A percentile compares a stretch with the other conserved stretches of the same genome.
These are phyloP conservation scores for Sarocladium strictum DNA, from an alignment of 2,329 filamentous ascomycete genomes.

Conservation along the genomic window DNA sequence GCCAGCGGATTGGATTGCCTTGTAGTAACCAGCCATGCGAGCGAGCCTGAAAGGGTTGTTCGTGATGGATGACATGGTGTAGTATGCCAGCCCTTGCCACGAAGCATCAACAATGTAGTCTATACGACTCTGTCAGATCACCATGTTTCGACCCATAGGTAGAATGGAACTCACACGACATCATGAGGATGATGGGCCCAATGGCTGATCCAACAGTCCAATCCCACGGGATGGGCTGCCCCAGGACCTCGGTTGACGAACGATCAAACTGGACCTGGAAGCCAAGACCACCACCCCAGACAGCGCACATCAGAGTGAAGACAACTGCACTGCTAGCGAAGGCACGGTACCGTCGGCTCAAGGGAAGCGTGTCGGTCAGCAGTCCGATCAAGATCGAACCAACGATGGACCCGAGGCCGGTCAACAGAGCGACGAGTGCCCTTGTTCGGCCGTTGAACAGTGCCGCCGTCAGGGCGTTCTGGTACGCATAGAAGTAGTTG, in stretches of 20 bases:
- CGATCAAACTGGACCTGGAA: slow-evolving; percentile 51
- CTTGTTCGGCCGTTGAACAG: slow-evolving; percentile 70
- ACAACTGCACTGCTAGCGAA: slow-evolving; percentile 51
- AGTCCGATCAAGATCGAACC: slow-evolving; percentile 62
- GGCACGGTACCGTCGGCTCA: slow-evolving; percentile 56
- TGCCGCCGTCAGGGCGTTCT: slow-evolving; percentile 65
- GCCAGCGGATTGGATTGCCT: slow-evolving; percentile 72
- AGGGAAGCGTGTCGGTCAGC: slow-evolving; percentile 48
- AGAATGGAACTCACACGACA: slow-evolving; percentile 15
- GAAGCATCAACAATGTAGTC: slow-evolving; percentile 21
- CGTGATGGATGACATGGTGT: slow-evolving; percentile 69
- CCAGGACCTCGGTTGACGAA: slow-evolving; percentile 12
- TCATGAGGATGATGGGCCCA: slow-evolving; percentile 20
- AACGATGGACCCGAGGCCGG: slow-evolving; percentile 67
- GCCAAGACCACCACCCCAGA: slow-evolving; percentile 67
- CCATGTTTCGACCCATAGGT: slow-evolving; percentile 8
- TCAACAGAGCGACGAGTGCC: slow-evolving; percentile 65
- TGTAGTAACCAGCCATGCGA: slow-evolving; percentile 75
- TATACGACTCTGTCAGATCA: slow-evolving; percentile 10
- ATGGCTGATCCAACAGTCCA: slow-evolving; percentile 17
- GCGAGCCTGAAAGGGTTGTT: slow-evolving; percentile 69
- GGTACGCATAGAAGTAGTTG: slow-evolving; percentile 82
- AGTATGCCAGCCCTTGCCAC: slow-evolving; percentile 53
- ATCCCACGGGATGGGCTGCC: slow-evolving; percentile 19
- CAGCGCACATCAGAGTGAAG: slow-evolving; percentile 55